Base-by-base conservation (phyloP, 805 yeast genomes). In the Cyberlindnera galapagoensis region DNA sequence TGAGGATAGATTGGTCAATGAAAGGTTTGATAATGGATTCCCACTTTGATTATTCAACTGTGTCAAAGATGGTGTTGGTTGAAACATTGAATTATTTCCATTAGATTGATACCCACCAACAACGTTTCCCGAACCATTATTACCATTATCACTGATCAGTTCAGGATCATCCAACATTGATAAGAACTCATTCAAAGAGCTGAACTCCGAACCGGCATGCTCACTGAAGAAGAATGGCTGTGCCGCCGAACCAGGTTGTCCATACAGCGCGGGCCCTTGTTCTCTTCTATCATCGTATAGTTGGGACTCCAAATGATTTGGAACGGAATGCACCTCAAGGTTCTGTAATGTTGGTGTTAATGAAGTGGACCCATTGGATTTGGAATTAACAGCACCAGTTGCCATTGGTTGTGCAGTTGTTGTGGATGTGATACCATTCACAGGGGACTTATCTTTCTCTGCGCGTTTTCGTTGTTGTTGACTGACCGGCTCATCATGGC, bases 151-250 rank as follows among this genome's bases (percentile, higher is more conserved):
- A 45, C 65, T 71, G 9, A 75, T 77, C 48, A 78, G 60, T 32
- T 77, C 83, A 0, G 88, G 83, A 51, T 87, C 95, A 47, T 88
- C 96, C 28, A 88, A 73, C 84, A 88, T 84, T 2, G 88, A 77
- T 32, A 88, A 61, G 48, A 88, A 88, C 52, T 88, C 96, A 38
- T 86, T 86, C 44, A 88, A 63, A 1, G 95, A 86, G 40, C 86
- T 77, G 51, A 88, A 87, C 58, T 88, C 97, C 14, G 92, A 79
- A 3, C 95, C 95, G 0, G 92, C 94, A 52, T 87, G 94, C 48
- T 87, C 95, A 0, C 95, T 82, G 42, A 76, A 80, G 60, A 87
- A 87, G 36, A 81, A 74, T 1, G 94, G 92, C 41, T 77, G 83
- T 16, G n/a, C n/a, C n/a, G n/a, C n/a, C n/a, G n/a, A n/a, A n/a